Conservation (phyloP, 768 basidiomycete genomes). For the Suillus weaverae region DNA sequence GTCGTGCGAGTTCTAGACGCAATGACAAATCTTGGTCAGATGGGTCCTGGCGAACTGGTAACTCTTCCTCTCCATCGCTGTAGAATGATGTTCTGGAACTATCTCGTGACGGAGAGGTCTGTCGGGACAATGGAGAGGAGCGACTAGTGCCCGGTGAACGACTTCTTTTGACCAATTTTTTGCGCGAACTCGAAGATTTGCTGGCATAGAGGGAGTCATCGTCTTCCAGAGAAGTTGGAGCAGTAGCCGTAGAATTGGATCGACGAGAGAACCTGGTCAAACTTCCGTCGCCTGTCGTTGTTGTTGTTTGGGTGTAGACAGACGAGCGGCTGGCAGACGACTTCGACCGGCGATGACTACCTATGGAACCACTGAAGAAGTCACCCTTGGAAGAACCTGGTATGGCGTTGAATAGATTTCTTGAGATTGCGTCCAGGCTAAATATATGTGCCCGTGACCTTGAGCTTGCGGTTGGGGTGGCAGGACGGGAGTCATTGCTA, state of each 20-base stretch:
- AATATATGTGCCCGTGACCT: constrained; percentile 80
- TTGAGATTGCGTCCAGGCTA: constrained; percentile 85
- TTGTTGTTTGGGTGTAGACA: constrained; percentile 66
- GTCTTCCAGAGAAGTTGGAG: constrained; percentile 65
- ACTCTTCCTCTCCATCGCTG: constrained; percentile 48
- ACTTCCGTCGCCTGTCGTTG: constrained; percentile 60
- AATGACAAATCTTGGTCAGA: constrained; percentile 77
- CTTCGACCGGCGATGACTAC: constrained; percentile 64
- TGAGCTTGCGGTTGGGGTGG: constrained; percentile 80
- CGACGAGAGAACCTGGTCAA: constrained; percentile 71
- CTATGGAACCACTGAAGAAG: constrained; percentile 73
- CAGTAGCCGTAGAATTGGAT: constrained; percentile 63
- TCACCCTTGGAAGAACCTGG: constrained; percentile 72
- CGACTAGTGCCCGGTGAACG: constrained; percentile 41
- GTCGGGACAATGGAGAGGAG: constrained; percentile 35
- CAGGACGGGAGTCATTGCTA: constrained; percentile 72
- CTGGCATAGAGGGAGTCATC: constrained; percentile 55
- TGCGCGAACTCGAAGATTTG: constrained; percentile 46
- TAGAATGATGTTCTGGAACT: constrained; percentile 32
- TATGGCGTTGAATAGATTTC: constrained; percentile 78
- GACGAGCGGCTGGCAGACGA: constrained; percentile 76
- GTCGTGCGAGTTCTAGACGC: constrained; percentile 78
- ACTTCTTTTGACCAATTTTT: constrained; percentile 46
- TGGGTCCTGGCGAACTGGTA: constrained; percentile 48
- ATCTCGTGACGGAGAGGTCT: constrained; percentile 45